Evolutionary conservation across 257 asterid species (phyloP).

Genomic region (Ligustrum vulgare): DNA sequence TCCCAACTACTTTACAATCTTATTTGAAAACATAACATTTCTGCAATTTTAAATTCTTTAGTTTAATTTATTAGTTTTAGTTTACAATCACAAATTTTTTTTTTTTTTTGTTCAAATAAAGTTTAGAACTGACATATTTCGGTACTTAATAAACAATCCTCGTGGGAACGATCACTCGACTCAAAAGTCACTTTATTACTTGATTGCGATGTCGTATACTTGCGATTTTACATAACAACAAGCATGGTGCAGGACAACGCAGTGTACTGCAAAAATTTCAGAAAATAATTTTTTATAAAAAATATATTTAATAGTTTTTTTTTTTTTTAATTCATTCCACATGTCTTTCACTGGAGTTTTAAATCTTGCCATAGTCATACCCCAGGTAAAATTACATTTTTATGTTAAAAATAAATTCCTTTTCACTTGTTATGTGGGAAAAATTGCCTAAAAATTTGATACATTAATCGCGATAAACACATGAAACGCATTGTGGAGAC

Average conservation of each 20-base stretch:
- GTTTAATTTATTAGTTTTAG: too few species aligned
- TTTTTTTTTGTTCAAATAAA: too few species aligned
- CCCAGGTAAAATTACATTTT: constrained; percentile 53
- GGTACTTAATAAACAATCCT: too few species aligned
- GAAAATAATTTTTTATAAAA: neutral
- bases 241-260: constrained; percentile 86
- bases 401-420: neutral
- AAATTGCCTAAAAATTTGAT: neutral
- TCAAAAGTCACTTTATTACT: too few species aligned
- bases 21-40: too few species aligned
- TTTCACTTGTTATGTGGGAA: neutral
- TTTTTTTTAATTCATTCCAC: constrained; percentile 24
- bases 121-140: too few species aligned
- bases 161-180: too few species aligned
- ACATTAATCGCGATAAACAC: neutral
- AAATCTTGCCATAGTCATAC: constrained; percentile 76
- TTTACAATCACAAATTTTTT: too few species aligned
- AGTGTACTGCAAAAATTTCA: constrained; percentile 3
- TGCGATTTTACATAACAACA: too few species aligned
- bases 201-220: too few species aligned
- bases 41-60: too few species aligned
- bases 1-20: too few species aligned
- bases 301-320: neutral
- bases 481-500: neutral
- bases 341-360: constrained; percentile 83